phyloP scores from a whole-genome alignment of 2,329 filamentous ascomycete species.

The Alternaria gansuensis region DNA sequence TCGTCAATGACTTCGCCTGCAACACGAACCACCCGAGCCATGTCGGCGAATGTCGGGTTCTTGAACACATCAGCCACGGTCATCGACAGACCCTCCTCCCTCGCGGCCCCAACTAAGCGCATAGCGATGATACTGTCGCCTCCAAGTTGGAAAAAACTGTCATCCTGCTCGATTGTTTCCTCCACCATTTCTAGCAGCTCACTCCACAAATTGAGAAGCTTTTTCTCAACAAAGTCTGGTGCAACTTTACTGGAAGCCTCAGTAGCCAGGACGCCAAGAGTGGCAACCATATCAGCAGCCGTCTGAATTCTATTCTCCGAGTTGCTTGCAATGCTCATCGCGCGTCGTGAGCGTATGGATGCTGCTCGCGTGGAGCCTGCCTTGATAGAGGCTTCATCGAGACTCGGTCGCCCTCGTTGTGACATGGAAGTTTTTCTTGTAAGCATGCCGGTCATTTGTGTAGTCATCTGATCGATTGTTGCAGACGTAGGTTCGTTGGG shows the following conservation, averaged over 20 bases:
- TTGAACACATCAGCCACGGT: slow-evolving; percentile 50
- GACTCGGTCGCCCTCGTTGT: slow-evolving; percentile 33
- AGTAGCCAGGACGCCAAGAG: slow-evolving; percentile 43
- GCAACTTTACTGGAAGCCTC: slow-evolving; percentile 40
- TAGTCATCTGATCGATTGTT: slow-evolving; percentile 42
- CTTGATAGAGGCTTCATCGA: slow-evolving; percentile 36
- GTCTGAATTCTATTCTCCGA: slow-evolving; percentile 43
- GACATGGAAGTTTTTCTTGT: slow-evolving; percentile 38
- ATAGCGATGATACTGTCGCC: slow-evolving; percentile 50
- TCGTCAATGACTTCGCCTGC: slow-evolving; percentile 49
- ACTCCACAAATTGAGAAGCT: slow-evolving; percentile 44
- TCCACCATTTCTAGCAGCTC: slow-evolving; percentile 48
- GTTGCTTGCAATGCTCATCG: slow-evolving; percentile 42
- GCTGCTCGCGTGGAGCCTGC: slow-evolving; percentile 16
- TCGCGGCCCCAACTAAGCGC: slow-evolving; percentile 46
- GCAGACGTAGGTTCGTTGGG: slow-evolving; percentile 28
- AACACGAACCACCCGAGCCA: slow-evolving; percentile 47
- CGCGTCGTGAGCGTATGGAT: slow-evolving; percentile 36
- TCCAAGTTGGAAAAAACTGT: slow-evolving; percentile 48
- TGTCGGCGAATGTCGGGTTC: slow-evolving; percentile 47
- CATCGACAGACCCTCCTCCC: slow-evolving; percentile 47
- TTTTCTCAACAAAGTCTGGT: slow-evolving; percentile 48
- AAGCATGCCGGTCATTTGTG: slow-evolving; percentile 44
- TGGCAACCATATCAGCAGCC: slow-evolving; percentile 47
- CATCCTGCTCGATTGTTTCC: slow-evolving; percentile 44